Conservation (phyloP, 1,284 basidiomycete species). For the Heimioporus punctisporus region DNA sequence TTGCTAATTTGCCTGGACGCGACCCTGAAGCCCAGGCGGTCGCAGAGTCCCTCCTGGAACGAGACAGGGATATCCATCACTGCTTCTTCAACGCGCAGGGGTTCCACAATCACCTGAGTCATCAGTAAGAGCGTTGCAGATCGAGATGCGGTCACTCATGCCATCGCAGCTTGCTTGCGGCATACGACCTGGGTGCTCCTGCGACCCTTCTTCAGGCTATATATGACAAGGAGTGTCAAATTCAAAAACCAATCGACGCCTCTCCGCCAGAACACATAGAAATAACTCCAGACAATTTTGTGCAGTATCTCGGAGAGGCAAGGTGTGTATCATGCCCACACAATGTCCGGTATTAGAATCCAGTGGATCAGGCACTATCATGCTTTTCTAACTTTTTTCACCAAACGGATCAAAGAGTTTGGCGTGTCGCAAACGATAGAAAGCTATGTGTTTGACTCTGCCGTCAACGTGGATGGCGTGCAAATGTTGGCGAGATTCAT, state of each 20-base stretch:
- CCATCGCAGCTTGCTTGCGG: constrained; percentile 52
- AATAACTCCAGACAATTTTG: constrained; percentile 55
- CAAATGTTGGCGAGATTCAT: constrained; percentile 60
- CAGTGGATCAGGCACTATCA: constrained; percentile 49
- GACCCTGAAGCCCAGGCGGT: constrained; percentile 47
- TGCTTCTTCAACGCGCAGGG: constrained; percentile 52
- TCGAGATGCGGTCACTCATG: background rate
- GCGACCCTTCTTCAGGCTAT: constrained; percentile 53
- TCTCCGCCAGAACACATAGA: constrained; percentile 23
- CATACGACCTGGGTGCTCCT: constrained; percentile 64
- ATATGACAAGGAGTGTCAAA: constrained; percentile 44
- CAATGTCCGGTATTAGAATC: background rate
- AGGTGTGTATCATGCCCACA: constrained; percentile 39
- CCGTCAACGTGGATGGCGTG: constrained; percentile 47
- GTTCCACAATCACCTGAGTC: constrained; percentile 69
- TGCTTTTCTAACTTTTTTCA: constrained; percentile 60
- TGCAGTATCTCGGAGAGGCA: constrained; percentile 52
- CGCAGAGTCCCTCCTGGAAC: constrained; percentile 50
- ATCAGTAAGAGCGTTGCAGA: constrained; percentile 42
- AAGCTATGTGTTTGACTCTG: constrained; percentile 54
- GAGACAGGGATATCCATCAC: constrained; percentile 59
- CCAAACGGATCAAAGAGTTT: constrained; percentile 41
- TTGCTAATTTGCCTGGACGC: constrained; percentile 51
- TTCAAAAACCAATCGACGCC: constrained; percentile 49
- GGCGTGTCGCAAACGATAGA: constrained; percentile 50